phyloP scores from a whole-genome alignment of 2,329 filamentous ascomycete species.

The Beauveria medogensis region DNA sequence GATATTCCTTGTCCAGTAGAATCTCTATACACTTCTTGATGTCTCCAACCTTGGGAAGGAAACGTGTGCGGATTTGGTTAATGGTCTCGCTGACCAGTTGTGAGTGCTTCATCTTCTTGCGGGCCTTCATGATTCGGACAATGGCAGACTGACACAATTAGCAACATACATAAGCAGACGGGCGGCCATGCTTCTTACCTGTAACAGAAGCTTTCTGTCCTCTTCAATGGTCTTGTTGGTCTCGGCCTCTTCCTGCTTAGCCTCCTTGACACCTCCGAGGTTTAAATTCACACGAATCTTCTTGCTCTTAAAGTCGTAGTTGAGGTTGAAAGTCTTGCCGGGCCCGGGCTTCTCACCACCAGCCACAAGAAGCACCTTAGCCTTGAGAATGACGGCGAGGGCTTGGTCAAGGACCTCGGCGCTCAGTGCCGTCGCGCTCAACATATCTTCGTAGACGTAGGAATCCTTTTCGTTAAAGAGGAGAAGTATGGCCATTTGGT shows the following conservation, averaged over 20 bases:
- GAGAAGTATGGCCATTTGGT: slow-evolving; percentile 92
- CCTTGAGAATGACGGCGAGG: slow-evolving; percentile 80
- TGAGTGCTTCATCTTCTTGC: slow-evolving; percentile 97
- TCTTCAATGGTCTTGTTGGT: slow-evolving; percentile 99
- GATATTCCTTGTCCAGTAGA: slow-evolving; percentile 95
- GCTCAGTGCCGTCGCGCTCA: slow-evolving; percentile 69
- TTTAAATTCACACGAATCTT: slow-evolving; percentile 97
- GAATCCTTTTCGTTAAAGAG: slow-evolving; percentile 89
- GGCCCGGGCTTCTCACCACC: slow-evolving; percentile 64
- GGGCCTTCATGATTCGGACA: slow-evolving; percentile 98
- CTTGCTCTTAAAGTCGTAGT: slow-evolving; percentile 96
- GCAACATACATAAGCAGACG: slow-evolving; percentile 3
- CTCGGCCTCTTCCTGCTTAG: slow-evolving; percentile 92
- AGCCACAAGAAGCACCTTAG: slow-evolving; percentile 72
- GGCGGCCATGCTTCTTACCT: slow-evolving; percentile 53
- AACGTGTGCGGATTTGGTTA: slow-evolving; percentile 85
- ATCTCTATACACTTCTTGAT: slow-evolving; percentile 99
- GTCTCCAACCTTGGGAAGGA: slow-evolving; percentile 84
- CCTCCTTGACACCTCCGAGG: slow-evolving; percentile 86
- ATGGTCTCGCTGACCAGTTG: slow-evolving; percentile 94
- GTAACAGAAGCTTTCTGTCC: slow-evolving; percentile 89
- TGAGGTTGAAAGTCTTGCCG: slow-evolving; percentile 74
- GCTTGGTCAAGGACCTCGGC: slow-evolving; percentile 81
- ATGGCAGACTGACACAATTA: slow-evolving; percentile 70
- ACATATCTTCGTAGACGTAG: slow-evolving; percentile 81